Evolutionary conservation across 164 flowering plant genomes (phyloP).

Genomic region (Chimonanthus praecox): DNA sequence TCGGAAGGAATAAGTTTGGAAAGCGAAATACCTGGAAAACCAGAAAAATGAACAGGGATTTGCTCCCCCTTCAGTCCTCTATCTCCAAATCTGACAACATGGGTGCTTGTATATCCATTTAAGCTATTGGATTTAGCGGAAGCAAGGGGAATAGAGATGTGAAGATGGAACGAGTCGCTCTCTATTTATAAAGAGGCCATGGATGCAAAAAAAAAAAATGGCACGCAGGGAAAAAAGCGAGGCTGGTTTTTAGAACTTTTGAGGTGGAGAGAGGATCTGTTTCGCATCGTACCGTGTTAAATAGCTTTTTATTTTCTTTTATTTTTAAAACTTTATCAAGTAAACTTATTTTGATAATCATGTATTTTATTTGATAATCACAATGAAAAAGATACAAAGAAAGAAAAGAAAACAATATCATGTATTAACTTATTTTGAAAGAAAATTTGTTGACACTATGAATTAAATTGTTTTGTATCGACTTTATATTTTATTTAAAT

Average conservation of each 20-base stretch:
- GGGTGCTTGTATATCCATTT: slow-evolving; percentile 4
- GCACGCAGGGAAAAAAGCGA: background rate
- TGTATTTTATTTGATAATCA: too few relatives aligned
- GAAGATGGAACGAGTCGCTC: background rate
- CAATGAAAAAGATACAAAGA: too few relatives aligned
- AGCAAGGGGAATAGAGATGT: background rate
- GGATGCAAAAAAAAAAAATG: slow-evolving; percentile 8
- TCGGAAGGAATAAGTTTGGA: background rate
- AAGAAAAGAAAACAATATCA: too few relatives aligned
- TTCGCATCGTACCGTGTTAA: too few relatives aligned
- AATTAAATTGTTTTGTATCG: too few relatives aligned
- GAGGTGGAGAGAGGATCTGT: background rate
- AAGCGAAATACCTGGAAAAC: background rate
- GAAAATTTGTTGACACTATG: too few relatives aligned
- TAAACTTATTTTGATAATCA: too few relatives aligned
- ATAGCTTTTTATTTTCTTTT: too few relatives aligned
- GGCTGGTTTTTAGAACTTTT: slow-evolving; percentile 1
- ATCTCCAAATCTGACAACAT: background rate
- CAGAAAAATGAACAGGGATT: background rate
- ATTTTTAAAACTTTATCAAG: too few relatives aligned
- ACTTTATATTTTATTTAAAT: too few relatives aligned
- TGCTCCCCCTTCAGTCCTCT: background rate
- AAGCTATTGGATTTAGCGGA: slow-evolving; percentile 2
- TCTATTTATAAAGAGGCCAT: background rate
- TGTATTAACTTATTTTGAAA: too few relatives aligned